Evolutionary conservation across 176 grass and related monocot genomes (phyloP).

Genomic region (Pharus latifolius): DNA sequence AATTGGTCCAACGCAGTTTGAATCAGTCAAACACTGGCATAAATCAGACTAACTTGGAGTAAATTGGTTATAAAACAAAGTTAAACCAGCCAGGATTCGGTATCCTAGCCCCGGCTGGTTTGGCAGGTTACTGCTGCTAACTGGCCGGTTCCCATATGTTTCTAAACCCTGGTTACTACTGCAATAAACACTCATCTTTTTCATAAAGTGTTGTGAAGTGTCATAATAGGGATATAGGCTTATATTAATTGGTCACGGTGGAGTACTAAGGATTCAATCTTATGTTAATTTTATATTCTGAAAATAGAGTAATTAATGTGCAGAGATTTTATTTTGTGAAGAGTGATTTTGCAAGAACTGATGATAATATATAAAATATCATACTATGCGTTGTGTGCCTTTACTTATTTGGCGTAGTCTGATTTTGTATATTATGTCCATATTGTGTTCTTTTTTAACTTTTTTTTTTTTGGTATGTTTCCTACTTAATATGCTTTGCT

Average conservation of each 20-base stretch:
- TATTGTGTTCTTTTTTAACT: not conserved
- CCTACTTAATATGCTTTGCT: not conserved
- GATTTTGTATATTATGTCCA: not conserved
- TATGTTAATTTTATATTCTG: not conserved
- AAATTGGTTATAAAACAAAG: too few relatives aligned
- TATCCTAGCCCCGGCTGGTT: too few relatives aligned
- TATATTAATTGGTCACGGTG: not conserved
- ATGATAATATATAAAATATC: not conserved
- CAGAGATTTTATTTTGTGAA: conserved; percentile 3
- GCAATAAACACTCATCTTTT: not conserved
- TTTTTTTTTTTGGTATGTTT: not conserved
- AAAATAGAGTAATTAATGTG: not conserved
- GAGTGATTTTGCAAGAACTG: not conserved
- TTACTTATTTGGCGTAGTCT: not conserved
- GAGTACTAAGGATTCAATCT: not conserved
- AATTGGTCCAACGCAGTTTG: too few relatives aligned
- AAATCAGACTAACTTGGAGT: too few relatives aligned
- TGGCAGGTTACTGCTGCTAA: too few relatives aligned
- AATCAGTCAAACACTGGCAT: too few relatives aligned
- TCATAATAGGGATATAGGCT: not conserved
- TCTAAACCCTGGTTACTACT: not conserved
- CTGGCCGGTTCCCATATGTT: too few relatives aligned
- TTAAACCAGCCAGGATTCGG: too few relatives aligned
- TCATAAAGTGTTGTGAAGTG: not conserved
- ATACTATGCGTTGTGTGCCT: not conserved